These are phyloP conservation scores for Alternaria sp. DNA, from an alignment of 2,329 filamentous ascomycete species.

Conservation along the genomic window DNA sequence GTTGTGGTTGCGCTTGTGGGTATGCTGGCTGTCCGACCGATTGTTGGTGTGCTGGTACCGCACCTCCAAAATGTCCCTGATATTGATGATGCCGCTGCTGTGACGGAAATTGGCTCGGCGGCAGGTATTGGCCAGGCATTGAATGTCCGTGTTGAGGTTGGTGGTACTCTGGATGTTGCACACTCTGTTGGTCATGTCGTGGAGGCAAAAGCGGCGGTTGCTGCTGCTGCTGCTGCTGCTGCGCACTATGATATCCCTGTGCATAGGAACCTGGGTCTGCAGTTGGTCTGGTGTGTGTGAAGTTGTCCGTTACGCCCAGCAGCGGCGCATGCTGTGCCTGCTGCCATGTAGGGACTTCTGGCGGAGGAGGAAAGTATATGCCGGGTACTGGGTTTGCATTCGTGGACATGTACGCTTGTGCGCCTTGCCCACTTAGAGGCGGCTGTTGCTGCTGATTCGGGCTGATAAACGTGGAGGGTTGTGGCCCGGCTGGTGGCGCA, in stretches of 20 bases:
- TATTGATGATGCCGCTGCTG: slow-evolving; percentile 29
- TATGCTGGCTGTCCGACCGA: slow-evolving; percentile 20
- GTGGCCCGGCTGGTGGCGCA: slow-evolving; percentile 17
- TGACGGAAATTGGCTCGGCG: slow-evolving; percentile 13
- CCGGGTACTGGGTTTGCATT: slow-evolving; percentile 50
- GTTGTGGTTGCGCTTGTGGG: slow-evolving; percentile 27
- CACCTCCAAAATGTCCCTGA: slow-evolving; percentile 23
- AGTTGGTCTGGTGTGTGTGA: slow-evolving; percentile 42
- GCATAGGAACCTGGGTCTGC: slow-evolving; percentile 39
- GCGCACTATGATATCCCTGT: slow-evolving; percentile 37
- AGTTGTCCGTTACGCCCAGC: slow-evolving; percentile 45
- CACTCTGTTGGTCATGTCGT: slow-evolving; percentile 11
- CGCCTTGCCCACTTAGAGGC: slow-evolving; percentile 20
- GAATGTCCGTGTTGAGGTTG: slow-evolving; percentile 19
- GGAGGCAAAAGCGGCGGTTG: slow-evolving; percentile 21
- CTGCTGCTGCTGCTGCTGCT: slow-evolving; percentile 24
- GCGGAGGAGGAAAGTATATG: slow-evolving; percentile 49
- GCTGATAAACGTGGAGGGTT: slow-evolving; percentile 37
- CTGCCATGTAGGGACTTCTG: slow-evolving; percentile 50
- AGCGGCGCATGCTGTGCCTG: slow-evolving; percentile 48
- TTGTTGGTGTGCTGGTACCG: slow-evolving; percentile 24
- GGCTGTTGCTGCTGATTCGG: slow-evolving; percentile 48
- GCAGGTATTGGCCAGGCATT: slow-evolving; percentile 23
- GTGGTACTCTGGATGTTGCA: slow-evolving; percentile 22
- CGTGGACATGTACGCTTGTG: slow-evolving; percentile 44